Evolutionary conservation across 1,139 yeast genomes (phyloP).

Genomic region (Zhuliangozyma blackwelliae): DNA sequence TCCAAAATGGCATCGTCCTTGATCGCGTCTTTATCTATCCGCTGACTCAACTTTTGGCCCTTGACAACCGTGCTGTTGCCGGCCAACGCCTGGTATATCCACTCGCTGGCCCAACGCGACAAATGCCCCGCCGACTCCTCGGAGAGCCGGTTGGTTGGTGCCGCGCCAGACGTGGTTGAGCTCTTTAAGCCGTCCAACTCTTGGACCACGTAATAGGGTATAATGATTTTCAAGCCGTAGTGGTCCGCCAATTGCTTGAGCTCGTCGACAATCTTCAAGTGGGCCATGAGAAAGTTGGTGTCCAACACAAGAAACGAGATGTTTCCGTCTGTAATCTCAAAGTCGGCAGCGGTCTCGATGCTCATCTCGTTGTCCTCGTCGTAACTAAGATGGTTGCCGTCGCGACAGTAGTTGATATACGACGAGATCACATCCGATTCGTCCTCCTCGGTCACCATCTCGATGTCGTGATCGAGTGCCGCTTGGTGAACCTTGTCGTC

Average conservation of each 20-base stretch:
- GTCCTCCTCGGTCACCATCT: conserved; percentile 50
- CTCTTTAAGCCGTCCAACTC: conserved; percentile 80
- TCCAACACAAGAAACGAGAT: conserved; percentile 56
- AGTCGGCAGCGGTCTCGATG: conserved; percentile 8
- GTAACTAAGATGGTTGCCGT: conserved; percentile 15
- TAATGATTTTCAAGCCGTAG: conserved; percentile 49
- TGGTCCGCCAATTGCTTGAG: conserved; percentile 35
- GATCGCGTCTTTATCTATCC: conserved; percentile 31
- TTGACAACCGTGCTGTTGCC: conserved; percentile 44
- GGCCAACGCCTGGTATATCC: conserved; percentile 69
- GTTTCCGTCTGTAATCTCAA: conserved; percentile 17
- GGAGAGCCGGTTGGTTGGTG: conserved; percentile 7
- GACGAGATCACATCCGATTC: conserved; percentile 46
- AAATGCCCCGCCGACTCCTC: conserved; percentile 45
- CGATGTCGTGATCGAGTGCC: conserved; percentile 35
- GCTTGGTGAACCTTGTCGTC: conserved; percentile 14
- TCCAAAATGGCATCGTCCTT: conserved; percentile 87
- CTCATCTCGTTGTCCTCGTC: conserved; percentile 13
- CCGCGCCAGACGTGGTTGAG: conserved; percentile 16
- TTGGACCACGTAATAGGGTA: conserved; percentile 66
- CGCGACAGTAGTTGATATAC: conserved; percentile 16
- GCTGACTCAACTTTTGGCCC: conserved; percentile 64
- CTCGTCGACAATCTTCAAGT: conserved; percentile 51
- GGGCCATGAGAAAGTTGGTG: conserved; percentile 73
- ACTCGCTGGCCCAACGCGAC: conserved; percentile 74